Evolutionary conservation across 2,329 filamentous ascomycete species (phyloP).

Genomic region (Sclerotinia sclerotiorum): DNA sequence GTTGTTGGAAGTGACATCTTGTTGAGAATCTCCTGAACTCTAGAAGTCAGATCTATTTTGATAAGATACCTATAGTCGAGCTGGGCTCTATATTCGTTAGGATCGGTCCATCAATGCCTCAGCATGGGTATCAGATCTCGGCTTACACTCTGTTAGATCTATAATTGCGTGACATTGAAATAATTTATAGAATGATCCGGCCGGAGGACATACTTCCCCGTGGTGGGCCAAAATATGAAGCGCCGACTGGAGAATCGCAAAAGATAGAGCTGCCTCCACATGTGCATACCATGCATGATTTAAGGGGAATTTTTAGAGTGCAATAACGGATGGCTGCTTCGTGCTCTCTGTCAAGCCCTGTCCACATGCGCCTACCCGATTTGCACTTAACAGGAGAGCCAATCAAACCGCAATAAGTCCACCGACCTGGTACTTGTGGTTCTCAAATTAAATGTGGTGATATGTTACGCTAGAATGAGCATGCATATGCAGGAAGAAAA

Average conservation of each 20-base stretch:
- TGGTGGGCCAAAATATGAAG: constrained; percentile 3
- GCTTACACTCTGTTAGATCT: constrained; percentile 3
- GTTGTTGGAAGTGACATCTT: neutral
- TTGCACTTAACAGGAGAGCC: neutral
- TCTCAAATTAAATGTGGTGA: constrained; percentile 6
- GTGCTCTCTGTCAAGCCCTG: constrained; percentile 8
- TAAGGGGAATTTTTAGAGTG: constrained; percentile 7
- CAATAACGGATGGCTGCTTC: constrained; percentile 20
- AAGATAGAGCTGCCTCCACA: neutral
- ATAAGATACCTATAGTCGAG: constrained; percentile 1
- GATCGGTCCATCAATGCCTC: neutral
- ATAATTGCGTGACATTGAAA: neutral
- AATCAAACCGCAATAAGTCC: constrained; percentile 21
- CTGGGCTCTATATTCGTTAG: neutral
- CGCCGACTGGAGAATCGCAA: neutral
- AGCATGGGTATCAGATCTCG: constrained; percentile 10
- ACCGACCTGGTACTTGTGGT: constrained; percentile 29
- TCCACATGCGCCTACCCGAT: constrained; percentile 4
- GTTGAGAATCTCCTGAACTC: neutral
- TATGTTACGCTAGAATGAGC: neutral
- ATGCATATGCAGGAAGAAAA: constrained; percentile 8
- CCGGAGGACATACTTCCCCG: constrained; percentile 8
- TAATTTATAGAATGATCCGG: constrained; percentile 2
- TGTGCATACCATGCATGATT: neutral
- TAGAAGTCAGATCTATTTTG: constrained; percentile 1